Base-by-base conservation (phyloP, 495 filamentous ascomycete genomes). In the Penicillium roqueforti region DNA sequence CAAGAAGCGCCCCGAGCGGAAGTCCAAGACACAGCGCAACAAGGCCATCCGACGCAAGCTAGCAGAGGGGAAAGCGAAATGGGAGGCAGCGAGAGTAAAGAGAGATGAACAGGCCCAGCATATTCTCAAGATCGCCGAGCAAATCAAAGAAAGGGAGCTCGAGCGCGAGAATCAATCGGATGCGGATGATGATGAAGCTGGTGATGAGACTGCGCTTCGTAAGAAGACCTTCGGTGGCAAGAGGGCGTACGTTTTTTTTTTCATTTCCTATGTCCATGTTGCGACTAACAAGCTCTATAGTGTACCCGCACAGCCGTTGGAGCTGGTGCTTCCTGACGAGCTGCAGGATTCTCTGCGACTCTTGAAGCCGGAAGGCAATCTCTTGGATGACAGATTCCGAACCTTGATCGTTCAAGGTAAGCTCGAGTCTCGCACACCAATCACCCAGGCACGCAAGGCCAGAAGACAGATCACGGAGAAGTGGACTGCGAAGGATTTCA, bases 401-500 rank as follows among this genome's bases (percentile, higher is more conserved):
- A 96, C 82, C 68, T 77, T 97, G 67, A 75, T 96, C 38, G 81
- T 97, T 25, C 78, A 89, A 55, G 95, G 93, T 44, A 95, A 93
- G 72, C 70, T 97, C 47, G 93, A 98, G 75, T 78, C 81, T 19
- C 77, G 93, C 61, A 87, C 83, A 67, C 83, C 84, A 9, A 79
- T 93, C 49, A 77, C 83, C 36, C 89, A 91, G 73, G 77, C 76
- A 55, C 92, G 87, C 78, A 88, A 92, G 73, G 77, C 81, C 54
- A 88, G 83, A 79, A 84, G 73, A 61, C 86, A 84, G 67, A 65
- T 84, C 22, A 96, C 90, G 14, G 95, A 96, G 81, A 97, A 96
- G 73, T 98, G 93, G 93, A 79, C 85, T 47, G 88, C 92, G 67
- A 97, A 97, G 76, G 93, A 98, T 69, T 97, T 96, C 75, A 82